Conservation (phyloP, 371 early-diverging fungal genomes). For the Mucor indicus region DNA sequence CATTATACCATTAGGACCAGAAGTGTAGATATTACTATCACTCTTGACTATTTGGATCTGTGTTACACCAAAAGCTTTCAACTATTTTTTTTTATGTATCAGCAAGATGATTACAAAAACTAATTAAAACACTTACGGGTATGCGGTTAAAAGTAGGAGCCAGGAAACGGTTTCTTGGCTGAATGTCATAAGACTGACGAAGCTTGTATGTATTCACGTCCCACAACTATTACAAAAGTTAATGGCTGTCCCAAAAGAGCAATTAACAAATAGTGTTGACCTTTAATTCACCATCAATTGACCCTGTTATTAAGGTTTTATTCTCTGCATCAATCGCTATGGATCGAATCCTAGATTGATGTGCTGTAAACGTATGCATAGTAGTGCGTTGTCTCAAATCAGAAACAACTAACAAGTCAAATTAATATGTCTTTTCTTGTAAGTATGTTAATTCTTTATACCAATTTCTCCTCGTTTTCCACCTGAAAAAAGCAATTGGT, state of each 20-base stretch:
- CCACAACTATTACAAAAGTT: slow-evolving; percentile 55
- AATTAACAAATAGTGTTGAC: slow-evolving; percentile 13
- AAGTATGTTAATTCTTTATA: slow-evolving; percentile 24
- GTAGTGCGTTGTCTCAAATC: slow-evolving; percentile 71
- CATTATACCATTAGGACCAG: slow-evolving; percentile 46
- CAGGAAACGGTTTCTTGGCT: slow-evolving; percentile 60
- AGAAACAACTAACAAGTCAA: slow-evolving; percentile 52
- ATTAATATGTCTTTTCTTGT: not conserved
- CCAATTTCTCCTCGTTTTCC: slow-evolving; percentile 78
- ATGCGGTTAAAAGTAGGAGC: slow-evolving; percentile 55
- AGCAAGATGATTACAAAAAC: too few relatives aligned
- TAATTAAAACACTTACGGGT: slow-evolving; percentile 54
- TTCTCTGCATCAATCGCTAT: slow-evolving; percentile 62
- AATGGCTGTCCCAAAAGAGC: not conserved
- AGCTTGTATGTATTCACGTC: slow-evolving; percentile 59
- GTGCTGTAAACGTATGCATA: slow-evolving; percentile 71
- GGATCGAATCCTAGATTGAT: slow-evolving; percentile 65
- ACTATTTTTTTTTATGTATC: slow-evolving; percentile 14
- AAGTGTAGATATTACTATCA: slow-evolving; percentile 30
- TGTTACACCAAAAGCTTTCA: slow-evolving; percentile 52
- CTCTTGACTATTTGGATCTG: slow-evolving; percentile 36
- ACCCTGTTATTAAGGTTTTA: slow-evolving; percentile 61
- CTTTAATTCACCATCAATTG: slow-evolving; percentile 59
- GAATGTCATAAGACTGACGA: slow-evolving; percentile 45
- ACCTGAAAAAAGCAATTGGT: slow-evolving; percentile 67